These are phyloP conservation scores for Emergomyces pasteurianus DNA, from an alignment of 2,329 filamentous ascomycete species.

Conservation along the genomic window DNA sequence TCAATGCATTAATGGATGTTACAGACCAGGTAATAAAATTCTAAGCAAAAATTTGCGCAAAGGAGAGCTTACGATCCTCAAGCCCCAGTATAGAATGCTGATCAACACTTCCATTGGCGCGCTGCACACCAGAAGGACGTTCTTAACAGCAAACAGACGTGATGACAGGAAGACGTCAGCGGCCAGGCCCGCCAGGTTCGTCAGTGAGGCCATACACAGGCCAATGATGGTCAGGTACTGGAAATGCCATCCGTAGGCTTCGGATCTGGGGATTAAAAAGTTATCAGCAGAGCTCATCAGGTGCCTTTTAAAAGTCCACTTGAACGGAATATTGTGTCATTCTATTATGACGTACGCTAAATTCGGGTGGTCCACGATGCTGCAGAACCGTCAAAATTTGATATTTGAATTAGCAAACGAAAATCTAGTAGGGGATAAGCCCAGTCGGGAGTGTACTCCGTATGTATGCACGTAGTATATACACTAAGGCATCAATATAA, in stretches of 20 bases:
- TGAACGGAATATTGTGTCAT: slow-evolving; percentile 2
- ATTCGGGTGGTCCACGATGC: slow-evolving; percentile 33
- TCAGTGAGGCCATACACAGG: slow-evolving; percentile 42
- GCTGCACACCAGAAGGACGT: slow-evolving; percentile 44
- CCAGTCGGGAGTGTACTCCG: not conserved
- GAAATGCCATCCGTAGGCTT: slow-evolving; percentile 54
- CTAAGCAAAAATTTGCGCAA: not conserved
- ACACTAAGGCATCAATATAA: not conserved
- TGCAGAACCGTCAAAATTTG: slow-evolving; percentile 11
- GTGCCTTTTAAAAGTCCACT: no score
- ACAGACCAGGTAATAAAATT: no score
- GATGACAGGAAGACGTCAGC: slow-evolving; percentile 44
- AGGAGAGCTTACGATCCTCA: slow-evolving; percentile 34
- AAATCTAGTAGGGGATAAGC: not conserved
- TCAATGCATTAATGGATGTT: no score
- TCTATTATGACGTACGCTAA: slow-evolving; percentile 25
- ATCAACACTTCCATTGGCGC: slow-evolving; percentile 51
- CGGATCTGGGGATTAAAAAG: slow-evolving; percentile 10
- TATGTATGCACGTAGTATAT: not conserved
- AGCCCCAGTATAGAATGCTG: slow-evolving; percentile 48
- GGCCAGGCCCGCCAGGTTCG: slow-evolving; percentile 42
- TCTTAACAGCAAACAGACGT: slow-evolving; percentile 45
- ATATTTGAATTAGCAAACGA: not conserved
- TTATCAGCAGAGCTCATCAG: not conserved
- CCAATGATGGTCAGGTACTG: slow-evolving; percentile 55